A percentile compares a stretch with the other conserved stretches of the same genome.
phyloP scores from a whole-genome alignment of 2,329 filamentous ascomycete species.

The Paecilomyces sp. region DNA sequence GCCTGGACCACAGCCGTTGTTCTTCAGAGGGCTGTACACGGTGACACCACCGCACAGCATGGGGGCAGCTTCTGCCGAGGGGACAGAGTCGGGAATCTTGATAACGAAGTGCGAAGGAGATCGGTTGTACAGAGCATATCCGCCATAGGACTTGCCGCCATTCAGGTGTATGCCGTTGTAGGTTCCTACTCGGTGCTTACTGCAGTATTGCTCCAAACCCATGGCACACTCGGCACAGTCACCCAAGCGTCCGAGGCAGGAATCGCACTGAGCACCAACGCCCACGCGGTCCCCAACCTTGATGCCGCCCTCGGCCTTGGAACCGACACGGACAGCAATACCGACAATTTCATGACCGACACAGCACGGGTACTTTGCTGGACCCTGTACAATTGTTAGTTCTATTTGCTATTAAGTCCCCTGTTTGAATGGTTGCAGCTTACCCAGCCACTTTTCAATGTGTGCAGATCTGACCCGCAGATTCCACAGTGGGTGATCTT shows the following conservation, averaged over 20 bases:
- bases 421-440: slow-evolving; percentile 2
- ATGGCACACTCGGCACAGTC: slow-evolving; percentile 48
- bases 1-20: slow-evolving; percentile 62
- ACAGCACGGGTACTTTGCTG: slow-evolving; percentile 37
- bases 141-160: slow-evolving; percentile 60
- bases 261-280: slow-evolving; percentile 55
- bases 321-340: slow-evolving; percentile 50
- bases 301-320: slow-evolving; percentile 19
- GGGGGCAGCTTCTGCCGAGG: slow-evolving; percentile 52
- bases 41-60: slow-evolving; percentile 78
- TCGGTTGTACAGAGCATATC: slow-evolving; percentile 52
- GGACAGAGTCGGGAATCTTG: slow-evolving; percentile 48
- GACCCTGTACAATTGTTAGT: slow-evolving; percentile 13
- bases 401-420: not conserved
- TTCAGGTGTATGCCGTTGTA: slow-evolving; percentile 33
- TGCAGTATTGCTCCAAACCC: slow-evolving; percentile 33
- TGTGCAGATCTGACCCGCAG: slow-evolving; percentile 57
- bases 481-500: slow-evolving; percentile 58
- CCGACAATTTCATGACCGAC: slow-evolving; percentile 63
- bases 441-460: slow-evolving; percentile 44
- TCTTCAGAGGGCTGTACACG: slow-evolving; percentile 60
- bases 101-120: slow-evolving; percentile 52
- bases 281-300: slow-evolving; percentile 36
- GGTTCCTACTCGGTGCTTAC: slow-evolving; percentile 20
- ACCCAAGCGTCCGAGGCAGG: slow-evolving; percentile 39